Evolutionary conservation across 768 basidiomycete genomes (phyloP), one percentile per base, ranked within the genome.

Genomic region (Tulasnella calospora): DNA sequence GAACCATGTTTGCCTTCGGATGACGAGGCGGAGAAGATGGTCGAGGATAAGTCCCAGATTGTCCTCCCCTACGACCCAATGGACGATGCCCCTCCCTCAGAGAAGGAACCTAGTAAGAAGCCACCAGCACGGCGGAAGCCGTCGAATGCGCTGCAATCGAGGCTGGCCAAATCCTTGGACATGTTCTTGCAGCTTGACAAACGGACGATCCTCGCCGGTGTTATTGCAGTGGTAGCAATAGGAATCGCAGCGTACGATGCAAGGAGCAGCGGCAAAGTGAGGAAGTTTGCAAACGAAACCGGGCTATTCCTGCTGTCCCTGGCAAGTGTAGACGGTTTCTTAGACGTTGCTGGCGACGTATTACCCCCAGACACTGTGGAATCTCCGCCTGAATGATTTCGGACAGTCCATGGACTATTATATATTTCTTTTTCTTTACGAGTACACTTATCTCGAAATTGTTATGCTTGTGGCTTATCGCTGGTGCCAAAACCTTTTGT

Each of bases 181-280:
- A 35, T 67, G 61, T 67, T 76, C 35, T 33, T 61, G 36, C 12
- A 76, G 35, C 27, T 78, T 33, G 77, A 78, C 77, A 78, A 72
- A 38, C 23, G 21, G 40, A 78, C 77, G 33, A 57, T 72, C 40
- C 77, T 78, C 40, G 73, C 76, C 38, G 76, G 71, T 3, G 71
- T 78, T 13, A 76, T 81, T 40, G 55, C 79, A 27, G 67, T 77
- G 19, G 51, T 80, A 21, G 79, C 79, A 38, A 57, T 81, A 30
- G 80, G 76, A 19, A 71, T 81, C 1, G 80, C 79, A 12, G 40
- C 78, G 35, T 81, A 81, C 46, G 44, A 67, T 3, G 13, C n/a
- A 35, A 67, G 33, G 33, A 67, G 61, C n/a, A n/a, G 61, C 12
- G 61, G 30, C 10, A 67, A 8, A 35, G 3, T 67, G n/a, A 67